phyloP scores from a whole-genome alignment of 225 moss, liverwort and hornwort genomes.

The Physcomitrellopsis africana region DNA sequence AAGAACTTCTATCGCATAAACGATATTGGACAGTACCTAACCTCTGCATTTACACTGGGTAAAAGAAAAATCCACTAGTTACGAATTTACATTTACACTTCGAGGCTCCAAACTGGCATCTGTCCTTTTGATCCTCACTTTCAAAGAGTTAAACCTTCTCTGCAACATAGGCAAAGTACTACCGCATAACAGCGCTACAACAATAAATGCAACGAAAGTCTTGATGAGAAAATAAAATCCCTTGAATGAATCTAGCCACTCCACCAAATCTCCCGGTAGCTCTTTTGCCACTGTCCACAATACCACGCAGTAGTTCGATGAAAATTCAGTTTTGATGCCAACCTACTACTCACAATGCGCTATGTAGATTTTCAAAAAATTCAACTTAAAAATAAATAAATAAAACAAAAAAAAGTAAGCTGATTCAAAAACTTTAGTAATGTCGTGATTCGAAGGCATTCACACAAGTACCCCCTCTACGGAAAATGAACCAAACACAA shows the following conservation, averaged over 20 bases:
- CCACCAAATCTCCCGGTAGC: constrained; percentile 43
- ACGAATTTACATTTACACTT: constrained; percentile 42
- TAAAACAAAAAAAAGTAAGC: no score
- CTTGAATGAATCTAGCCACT: constrained; percentile 50
- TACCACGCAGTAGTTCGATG: constrained; percentile 2
- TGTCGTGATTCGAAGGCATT: not conserved
- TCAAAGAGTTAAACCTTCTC: constrained; percentile 36
- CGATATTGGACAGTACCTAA: not conserved
- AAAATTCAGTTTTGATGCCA: not conserved
- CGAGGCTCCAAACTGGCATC: constrained; percentile 35
- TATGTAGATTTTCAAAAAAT: no score
- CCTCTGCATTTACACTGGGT: not conserved
- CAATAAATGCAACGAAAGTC: constrained; percentile 36
- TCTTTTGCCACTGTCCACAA: constrained; percentile 45
- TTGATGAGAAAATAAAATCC: constrained; percentile 40
- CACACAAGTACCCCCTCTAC: no score
- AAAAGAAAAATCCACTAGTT: not conserved
- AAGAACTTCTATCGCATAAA: not conserved
- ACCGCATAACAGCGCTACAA: constrained; percentile 37
- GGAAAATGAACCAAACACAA: not conserved
- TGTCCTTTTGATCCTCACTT: constrained; percentile 28
- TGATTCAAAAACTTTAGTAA: not conserved
- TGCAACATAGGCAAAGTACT: constrained; percentile 43
- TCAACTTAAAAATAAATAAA: no score
- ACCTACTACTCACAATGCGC: no score